Conservation (phyloP, 305 asterid species). For the Fraxinus angustifolia region DNA sequence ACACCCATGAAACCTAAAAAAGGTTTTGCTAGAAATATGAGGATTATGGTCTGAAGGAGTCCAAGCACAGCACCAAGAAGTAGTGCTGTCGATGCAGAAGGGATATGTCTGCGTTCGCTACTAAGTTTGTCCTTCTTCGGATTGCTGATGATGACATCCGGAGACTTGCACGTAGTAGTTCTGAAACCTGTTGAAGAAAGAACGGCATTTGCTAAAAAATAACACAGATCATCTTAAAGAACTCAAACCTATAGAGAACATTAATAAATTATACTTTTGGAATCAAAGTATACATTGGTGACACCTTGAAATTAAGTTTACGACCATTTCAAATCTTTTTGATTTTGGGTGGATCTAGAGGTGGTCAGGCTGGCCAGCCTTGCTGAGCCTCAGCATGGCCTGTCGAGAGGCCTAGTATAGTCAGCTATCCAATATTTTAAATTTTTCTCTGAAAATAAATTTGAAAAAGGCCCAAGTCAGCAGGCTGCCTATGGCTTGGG, state of each 20-base stretch:
- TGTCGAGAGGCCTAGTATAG: background rate
- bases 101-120: slow-evolving; percentile 47
- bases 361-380: background rate
- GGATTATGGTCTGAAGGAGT: slow-evolving; percentile 61
- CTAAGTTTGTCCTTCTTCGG: slow-evolving; percentile 15
- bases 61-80: slow-evolving; percentile 68
- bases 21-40: slow-evolving; percentile 61
- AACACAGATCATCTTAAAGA: background rate
- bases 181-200: slow-evolving; percentile 18
- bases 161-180: slow-evolving; percentile 25
- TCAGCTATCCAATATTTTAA: background rate
- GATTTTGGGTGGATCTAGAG: background rate
- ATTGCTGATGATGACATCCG: slow-evolving; percentile 19
- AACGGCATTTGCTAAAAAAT: background rate
- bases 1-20: slow-evolving; percentile 70
- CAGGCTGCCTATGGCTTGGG: background rate
- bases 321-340: background rate
- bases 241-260: background rate
- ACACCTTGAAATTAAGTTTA: background rate
- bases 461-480: background rate
- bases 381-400: background rate
- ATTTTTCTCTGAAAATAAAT: no score
- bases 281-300: background rate
- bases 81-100: slow-evolving; percentile 90
- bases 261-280: background rate